These are phyloP conservation scores for Phaeolepiota aurea DNA, from an alignment of 768 basidiomycete genomes.

Conservation along the genomic window DNA sequence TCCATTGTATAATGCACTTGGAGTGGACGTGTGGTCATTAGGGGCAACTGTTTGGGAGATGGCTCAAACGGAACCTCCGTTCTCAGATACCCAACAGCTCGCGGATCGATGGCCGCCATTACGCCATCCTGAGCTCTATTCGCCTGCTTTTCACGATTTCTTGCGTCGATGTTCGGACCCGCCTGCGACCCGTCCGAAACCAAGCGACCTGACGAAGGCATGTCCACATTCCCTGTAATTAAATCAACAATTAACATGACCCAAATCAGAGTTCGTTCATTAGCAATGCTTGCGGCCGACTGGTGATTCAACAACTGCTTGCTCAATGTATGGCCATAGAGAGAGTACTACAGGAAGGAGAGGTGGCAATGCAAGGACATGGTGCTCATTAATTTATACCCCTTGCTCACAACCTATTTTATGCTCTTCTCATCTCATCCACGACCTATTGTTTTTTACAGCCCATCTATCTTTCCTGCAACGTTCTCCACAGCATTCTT, in stretches of 20 bases:
- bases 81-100: slow-evolving; percentile 48
- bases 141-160: slow-evolving; percentile 68
- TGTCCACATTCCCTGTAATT: slow-evolving; percentile 9
- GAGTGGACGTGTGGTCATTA: slow-evolving; percentile 75
- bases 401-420: slow-evolving; percentile 11
- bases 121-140: slow-evolving; percentile 48
- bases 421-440: slow-evolving; percentile 5
- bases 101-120: slow-evolving; percentile 61
- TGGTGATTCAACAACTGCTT: slow-evolving; percentile 59
- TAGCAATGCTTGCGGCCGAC: slow-evolving; percentile 58
- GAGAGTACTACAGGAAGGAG: slow-evolving; percentile 24
- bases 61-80: slow-evolving; percentile 69
- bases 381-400: slow-evolving; percentile 11
- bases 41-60: slow-evolving; percentile 83
- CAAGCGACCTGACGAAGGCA: slow-evolving; percentile 53
- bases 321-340: slow-evolving; percentile 64
- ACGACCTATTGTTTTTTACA: slow-evolving; percentile 22
- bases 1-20: slow-evolving; percentile 63
- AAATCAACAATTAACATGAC: not conserved
- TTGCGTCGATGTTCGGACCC: slow-evolving; percentile 59
- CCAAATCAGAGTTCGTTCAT: slow-evolving; percentile 48
- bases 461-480: slow-evolving; percentile 53
- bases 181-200: slow-evolving; percentile 42
- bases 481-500: slow-evolving; percentile 66
- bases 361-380: not conserved